Evolutionary conservation across 2,329 filamentous ascomycete genomes (phyloP).

Genomic region (Exophiala viscosa): DNA sequence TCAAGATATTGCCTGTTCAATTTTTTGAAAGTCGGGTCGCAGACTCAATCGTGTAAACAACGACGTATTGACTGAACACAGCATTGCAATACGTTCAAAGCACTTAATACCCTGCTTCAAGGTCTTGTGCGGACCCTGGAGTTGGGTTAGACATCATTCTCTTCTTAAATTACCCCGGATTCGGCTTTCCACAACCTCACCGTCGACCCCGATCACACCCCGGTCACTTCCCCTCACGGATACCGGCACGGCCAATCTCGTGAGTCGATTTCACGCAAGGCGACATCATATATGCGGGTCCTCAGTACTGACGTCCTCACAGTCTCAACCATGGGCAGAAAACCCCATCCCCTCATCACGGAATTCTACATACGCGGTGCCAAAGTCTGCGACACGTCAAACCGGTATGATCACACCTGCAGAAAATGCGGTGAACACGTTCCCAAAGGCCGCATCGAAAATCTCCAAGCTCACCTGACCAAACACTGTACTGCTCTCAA

Average conservation of each 20-base stretch:
- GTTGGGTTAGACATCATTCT: background rate
- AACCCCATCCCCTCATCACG: slow-evolving; percentile 78
- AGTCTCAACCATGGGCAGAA: slow-evolving; percentile 65
- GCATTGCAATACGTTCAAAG: background rate
- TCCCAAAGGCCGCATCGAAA: slow-evolving; percentile 83
- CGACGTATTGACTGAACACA: background rate
- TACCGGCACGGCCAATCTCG: slow-evolving; percentile 10
- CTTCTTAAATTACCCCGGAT: background rate
- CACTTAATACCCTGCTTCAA: background rate
- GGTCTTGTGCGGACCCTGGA: background rate
- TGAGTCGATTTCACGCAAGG: slow-evolving; percentile 7
- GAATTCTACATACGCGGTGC: slow-evolving; percentile 83
- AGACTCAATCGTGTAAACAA: background rate
- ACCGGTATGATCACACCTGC: slow-evolving; percentile 88
- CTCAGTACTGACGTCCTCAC: slow-evolving; percentile 6
- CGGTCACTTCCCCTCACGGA: background rate
- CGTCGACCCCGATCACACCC: background rate
- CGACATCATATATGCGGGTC: slow-evolving; percentile 3
- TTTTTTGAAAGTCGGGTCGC: background rate
- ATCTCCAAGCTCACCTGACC: slow-evolving; percentile 72
- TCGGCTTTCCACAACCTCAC: background rate
- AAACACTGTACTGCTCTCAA: slow-evolving; percentile 82
- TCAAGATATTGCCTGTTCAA: slow-evolving; percentile 14
- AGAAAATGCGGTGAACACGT: slow-evolving; percentile 85
- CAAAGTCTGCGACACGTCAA: slow-evolving; percentile 84